A percentile compares a stretch with the other conserved stretches of the same genome.
phyloP scores from a whole-genome alignment of 2,329 filamentous ascomycete species.

The Penicillium sp. region DNA sequence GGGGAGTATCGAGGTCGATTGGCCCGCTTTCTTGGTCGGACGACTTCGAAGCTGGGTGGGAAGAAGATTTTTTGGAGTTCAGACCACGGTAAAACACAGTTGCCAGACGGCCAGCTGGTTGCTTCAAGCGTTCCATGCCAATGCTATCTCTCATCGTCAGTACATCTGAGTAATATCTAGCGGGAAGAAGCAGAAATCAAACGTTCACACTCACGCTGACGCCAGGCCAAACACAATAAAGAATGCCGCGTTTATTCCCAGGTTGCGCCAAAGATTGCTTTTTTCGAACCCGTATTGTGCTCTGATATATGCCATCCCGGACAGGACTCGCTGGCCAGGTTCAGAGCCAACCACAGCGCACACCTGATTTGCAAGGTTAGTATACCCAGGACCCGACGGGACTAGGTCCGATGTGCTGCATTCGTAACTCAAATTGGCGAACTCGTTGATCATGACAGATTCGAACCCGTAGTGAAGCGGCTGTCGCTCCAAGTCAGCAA shows the following conservation, averaged over 20 bases:
- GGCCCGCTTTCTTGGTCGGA: slow-evolving; percentile 51
- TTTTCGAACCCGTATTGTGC: neutral
- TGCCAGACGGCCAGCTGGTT: neutral
- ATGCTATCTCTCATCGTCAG: neutral
- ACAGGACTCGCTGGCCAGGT: neutral
- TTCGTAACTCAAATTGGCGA: neutral
- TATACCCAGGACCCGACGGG: neutral
- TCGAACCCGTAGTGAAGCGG: neutral
- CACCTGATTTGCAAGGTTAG: neutral
- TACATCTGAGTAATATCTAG: no score
- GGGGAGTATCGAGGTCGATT: neutral
- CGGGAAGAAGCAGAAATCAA: no score
- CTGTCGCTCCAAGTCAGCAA: neutral
- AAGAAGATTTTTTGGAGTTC: no score
- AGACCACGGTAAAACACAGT: neutral
- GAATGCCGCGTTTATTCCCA: neutral
- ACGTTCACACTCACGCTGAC: neutral
- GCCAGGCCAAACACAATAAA: neutral
- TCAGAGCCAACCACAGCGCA: neutral
- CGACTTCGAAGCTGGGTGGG: slow-evolving; percentile 57
- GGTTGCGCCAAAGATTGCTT: neutral
- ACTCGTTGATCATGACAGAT: neutral
- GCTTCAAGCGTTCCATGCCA: neutral
- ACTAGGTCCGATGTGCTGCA: neutral
- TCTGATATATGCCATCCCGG: neutral